Evolutionary conservation across 2,329 filamentous ascomycete species (phyloP).

Genomic region (Ophiosphaerella narmari): DNA sequence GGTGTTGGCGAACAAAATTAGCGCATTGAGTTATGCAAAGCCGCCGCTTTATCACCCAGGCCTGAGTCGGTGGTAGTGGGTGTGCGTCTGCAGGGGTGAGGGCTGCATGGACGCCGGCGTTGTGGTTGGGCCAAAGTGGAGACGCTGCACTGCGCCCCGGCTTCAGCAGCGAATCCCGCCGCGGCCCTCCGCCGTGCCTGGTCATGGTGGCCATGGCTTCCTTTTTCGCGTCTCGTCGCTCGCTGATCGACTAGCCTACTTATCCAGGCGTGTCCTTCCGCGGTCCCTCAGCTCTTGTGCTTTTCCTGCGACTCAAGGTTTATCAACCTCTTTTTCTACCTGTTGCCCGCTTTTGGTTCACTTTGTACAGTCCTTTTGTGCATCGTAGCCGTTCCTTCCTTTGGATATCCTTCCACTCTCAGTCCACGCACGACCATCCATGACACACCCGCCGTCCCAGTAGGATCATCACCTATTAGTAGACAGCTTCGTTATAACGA

Average conservation of each 20-base stretch:
- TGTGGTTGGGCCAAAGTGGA: slow-evolving; percentile 40
- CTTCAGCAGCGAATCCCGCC: slow-evolving; percentile 43
- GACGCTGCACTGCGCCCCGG: slow-evolving; percentile 46
- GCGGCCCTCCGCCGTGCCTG: slow-evolving; percentile 44
- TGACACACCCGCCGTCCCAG: slow-evolving; percentile 35
- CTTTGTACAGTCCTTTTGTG: slow-evolving; percentile 39
- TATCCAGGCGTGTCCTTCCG: slow-evolving; percentile 45
- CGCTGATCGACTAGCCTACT: slow-evolving; percentile 46
- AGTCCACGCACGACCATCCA: slow-evolving; percentile 31
- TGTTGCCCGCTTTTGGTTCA: slow-evolving; percentile 28
- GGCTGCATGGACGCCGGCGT: slow-evolving; percentile 36
- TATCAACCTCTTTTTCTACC: slow-evolving; percentile 49
- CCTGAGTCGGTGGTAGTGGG: slow-evolving; percentile 1
- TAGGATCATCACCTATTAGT: slow-evolving; percentile 42
- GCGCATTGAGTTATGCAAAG: slow-evolving; percentile 46
- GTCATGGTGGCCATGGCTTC: slow-evolving; percentile 51
- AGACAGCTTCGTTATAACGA: slow-evolving; percentile 47
- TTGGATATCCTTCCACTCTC: slow-evolving; percentile 32
- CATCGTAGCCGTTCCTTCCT: slow-evolving; percentile 48
- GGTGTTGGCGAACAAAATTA: slow-evolving; percentile 38
- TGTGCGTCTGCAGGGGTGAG: slow-evolving; percentile 42
- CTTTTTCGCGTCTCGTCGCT: slow-evolving; percentile 48
- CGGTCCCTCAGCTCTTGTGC: slow-evolving; percentile 28
- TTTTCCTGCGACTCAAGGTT: slow-evolving; percentile 45
- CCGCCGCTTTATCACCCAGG: slow-evolving; percentile 33